Base-by-base conservation (phyloP, 495 filamentous ascomycete species). In the Barbatosphaeria neglecta region DNA sequence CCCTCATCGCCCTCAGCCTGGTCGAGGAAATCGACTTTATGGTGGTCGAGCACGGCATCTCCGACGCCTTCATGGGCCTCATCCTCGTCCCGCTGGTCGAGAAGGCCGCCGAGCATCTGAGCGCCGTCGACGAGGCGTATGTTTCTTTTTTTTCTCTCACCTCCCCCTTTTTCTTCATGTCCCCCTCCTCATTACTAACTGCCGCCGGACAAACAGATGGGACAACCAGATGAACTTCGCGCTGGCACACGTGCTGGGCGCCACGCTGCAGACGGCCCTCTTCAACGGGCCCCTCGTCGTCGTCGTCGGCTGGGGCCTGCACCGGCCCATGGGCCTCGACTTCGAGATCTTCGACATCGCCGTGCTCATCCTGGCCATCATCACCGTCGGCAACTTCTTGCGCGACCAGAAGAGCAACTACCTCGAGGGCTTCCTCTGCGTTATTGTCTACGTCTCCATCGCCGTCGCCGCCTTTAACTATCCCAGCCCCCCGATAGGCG, bases 311-410 rank as follows among this genome's bases (percentile, higher is more conserved):
- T 97, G 90, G 90, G 80, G 84, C n/a, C 60, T 85, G 1, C 62
- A 54, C 23, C 78, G 77, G 50, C 54, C 68, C 17, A 86, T 97
- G 81, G 80, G 83, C 43, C 65, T 97, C 33, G 80, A 87, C 55
- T 95, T 95, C 56, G 85, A 93, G 54, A 70, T 86, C 7, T 96
- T 95, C 70, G 86, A 90, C 69, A 70, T 93, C n/a, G 77, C 86
- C 15, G 70, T 90, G 45, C 69, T 95, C n/a, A 80, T 95, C 47
- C 72, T 95, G 35, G 78, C 88, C 6, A 90, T 94, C 56, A 63
- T 96, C 39, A 87, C 93, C 0, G 84, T 90, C 10, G 84, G 86
- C 7, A 87, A 87, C 53, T 87, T 89, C 60, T 61, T 90, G 37
- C 71, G 84, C 16, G 85, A 90, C 62, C 78, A 83, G 48, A 87